Conservation (phyloP, 2,329 filamentous ascomycete species). For the Penicillium polonicum region DNA sequence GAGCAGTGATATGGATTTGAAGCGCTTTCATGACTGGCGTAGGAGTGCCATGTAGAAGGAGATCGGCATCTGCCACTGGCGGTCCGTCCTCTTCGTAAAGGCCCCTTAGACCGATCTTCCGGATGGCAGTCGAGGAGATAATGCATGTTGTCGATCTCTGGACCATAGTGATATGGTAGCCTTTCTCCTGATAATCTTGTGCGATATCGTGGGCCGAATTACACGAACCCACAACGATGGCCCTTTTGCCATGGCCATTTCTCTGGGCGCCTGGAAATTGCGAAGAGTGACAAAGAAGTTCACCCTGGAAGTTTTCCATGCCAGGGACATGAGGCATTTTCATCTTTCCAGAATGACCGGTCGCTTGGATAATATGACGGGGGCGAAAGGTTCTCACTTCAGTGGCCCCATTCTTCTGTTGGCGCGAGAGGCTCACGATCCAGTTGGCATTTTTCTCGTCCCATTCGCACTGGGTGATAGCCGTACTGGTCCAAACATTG, state of each 20-base stretch:
- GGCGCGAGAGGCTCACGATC: neutral
- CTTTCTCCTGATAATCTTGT: conserved; percentile 65
- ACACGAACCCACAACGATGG: conserved; percentile 65
- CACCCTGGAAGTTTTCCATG: neutral
- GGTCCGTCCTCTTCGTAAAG: neutral
- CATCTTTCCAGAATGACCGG: neutral
- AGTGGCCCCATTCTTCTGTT: neutral
- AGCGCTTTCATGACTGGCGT: neutral
- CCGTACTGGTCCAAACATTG: neutral
- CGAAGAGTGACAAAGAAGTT: neutral
- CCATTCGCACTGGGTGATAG: neutral
- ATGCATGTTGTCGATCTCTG: neutral
- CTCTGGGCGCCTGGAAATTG: neutral
- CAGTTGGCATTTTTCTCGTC: neutral
- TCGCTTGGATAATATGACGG: neutral
- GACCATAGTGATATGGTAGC: conserved; percentile 46
- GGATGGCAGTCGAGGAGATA: neutral
- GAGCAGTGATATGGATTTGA: neutral
- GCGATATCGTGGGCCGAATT: conserved; percentile 70
- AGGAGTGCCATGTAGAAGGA: neutral
- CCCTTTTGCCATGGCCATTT: conserved; percentile 53
- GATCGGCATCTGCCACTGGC: neutral
- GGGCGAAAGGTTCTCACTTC: neutral
- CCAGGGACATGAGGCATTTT: neutral
- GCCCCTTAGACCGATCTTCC: neutral